Conservation (phyloP, 345 rosid genomes). For the Stellera chamaejasme region DNA sequence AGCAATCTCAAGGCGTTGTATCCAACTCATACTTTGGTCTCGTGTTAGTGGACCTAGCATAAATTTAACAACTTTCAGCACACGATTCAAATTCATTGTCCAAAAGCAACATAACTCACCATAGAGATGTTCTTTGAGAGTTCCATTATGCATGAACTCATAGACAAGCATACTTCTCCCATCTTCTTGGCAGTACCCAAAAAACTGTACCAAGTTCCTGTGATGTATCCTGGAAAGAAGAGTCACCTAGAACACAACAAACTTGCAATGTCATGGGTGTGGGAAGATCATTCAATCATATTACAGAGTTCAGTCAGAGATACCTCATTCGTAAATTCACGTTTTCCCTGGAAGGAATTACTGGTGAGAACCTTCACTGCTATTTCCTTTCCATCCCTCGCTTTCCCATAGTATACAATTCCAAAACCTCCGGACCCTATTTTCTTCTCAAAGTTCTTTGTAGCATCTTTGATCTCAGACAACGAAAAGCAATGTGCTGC, state of each 20-base stretch:
- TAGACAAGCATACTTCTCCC: constrained; percentile 83
- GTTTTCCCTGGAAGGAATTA: constrained; percentile 85
- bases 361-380: constrained; percentile 80
- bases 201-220: constrained; percentile 92
- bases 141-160: constrained; percentile 96
- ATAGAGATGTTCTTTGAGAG: constrained; percentile 97
- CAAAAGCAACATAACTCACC: constrained; percentile 35
- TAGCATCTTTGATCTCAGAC: constrained; percentile 74
- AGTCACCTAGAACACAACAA: constrained; percentile 45
- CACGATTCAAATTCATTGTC: constrained; percentile 3
- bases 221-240: constrained; percentile 99
- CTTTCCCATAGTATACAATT: constrained; percentile 75
- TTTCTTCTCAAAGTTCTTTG: constrained; percentile 66
- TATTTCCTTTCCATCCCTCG: constrained; percentile 87
- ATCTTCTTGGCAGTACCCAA: constrained; percentile 94
- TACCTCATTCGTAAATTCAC: constrained; percentile 97
- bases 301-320: constrained; percentile 9
- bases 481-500: constrained; percentile 77
- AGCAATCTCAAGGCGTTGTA: constrained; percentile 91
- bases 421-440: constrained; percentile 99
- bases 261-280: too few species aligned
- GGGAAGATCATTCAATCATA: background rate
- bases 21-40: constrained; percentile 68
- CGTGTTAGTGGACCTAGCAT: constrained; percentile 48
- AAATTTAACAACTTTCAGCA: constrained; percentile 4